A percentile compares a stretch with the other conserved stretches of the same genome.
These are phyloP conservation scores for Bryopsis sp. DNA, from an alignment of 139 green algal species.

Conservation along the genomic window DNA sequence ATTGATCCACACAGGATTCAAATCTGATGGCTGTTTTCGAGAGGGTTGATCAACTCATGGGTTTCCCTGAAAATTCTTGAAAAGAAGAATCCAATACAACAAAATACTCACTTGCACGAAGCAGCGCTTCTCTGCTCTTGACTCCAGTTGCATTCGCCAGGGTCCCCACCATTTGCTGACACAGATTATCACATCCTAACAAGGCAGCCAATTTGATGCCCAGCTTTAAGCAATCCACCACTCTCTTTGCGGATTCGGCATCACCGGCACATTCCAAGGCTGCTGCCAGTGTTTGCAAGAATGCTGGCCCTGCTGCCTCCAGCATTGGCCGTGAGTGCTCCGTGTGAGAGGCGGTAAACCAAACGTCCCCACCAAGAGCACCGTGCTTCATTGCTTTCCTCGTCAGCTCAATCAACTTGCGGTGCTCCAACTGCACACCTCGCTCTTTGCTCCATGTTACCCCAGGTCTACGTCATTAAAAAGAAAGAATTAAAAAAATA, in stretches of 20 bases:
- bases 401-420: constrained; percentile 33
- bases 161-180: constrained; percentile 33
- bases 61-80: no score
- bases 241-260: constrained; percentile 20
- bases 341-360: constrained; percentile 60
- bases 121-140: constrained; percentile 14
- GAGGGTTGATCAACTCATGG: no score
- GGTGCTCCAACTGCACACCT: constrained; percentile 12
- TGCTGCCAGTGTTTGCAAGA: constrained; percentile 40
- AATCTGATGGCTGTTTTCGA: no score
- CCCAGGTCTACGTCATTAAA: constrained; percentile 10
- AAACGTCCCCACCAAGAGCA: constrained; percentile 38
- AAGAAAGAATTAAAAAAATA: no score
- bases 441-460: constrained; percentile 8
- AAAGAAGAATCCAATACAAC: no score
- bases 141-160: constrained; percentile 31
- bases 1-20: no score
- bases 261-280: constrained; percentile 32
- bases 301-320: constrained; percentile 39
- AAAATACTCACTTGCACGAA: constrained; percentile 2
- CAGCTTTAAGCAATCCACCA: constrained; percentile 37
- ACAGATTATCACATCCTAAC: constrained; percentile 51
- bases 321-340: constrained; percentile 78
- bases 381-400: constrained; percentile 35
- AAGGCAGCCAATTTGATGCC: constrained; percentile 46